Percentiles rank a stretch among this genome's conserved stretches.
Evolutionary conservation across 1,284 basidiomycete species (phyloP).

Genomic region (Amylostereum chailletii): DNA sequence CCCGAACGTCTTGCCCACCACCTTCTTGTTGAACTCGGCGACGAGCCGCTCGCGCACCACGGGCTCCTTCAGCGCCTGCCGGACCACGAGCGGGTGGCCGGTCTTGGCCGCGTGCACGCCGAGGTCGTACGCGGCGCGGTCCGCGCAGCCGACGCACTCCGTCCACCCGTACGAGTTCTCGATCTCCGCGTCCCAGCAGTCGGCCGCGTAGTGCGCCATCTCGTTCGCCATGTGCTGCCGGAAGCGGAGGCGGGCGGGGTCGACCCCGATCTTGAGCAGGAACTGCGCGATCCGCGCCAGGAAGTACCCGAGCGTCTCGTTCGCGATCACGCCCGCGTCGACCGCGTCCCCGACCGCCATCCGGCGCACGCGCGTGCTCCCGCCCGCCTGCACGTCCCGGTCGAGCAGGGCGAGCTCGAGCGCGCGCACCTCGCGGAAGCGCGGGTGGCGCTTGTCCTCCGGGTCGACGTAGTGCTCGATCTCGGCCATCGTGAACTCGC

Average conservation of each 20-base stretch:
- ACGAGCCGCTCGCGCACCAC: conserved; percentile 67
- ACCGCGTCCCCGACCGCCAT: conserved; percentile 91
- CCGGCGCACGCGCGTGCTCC: conserved; percentile 56
- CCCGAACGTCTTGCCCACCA: conserved; percentile 85
- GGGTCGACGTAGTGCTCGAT: conserved; percentile 99
- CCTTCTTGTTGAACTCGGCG: conserved; percentile 82
- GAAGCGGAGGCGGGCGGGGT: conserved; percentile 83
- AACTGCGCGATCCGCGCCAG: conserved; percentile 89
- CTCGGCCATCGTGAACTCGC: conserved; percentile 99
- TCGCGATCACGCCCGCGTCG: conserved; percentile 80
- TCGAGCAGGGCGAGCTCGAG: conserved; percentile 75
- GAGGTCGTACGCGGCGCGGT: conserved; percentile 93
- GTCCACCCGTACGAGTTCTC: conserved; percentile 95
- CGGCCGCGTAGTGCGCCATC: conserved; percentile 98
- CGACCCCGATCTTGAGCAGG: conserved; percentile 88
- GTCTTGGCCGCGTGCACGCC: conserved; percentile 50
- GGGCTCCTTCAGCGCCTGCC: conserved; percentile 81
- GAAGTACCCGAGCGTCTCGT: conserved; percentile 98
- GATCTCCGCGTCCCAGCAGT: conserved; percentile 99
- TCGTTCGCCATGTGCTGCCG: conserved; percentile 96
- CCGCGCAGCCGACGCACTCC: conserved; percentile 99
- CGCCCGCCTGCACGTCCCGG: conserved; percentile 75
- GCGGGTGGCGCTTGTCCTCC: conserved; percentile 80
- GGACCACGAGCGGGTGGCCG: conserved; percentile 70
- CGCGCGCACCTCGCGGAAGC: conserved; percentile 78